Evolutionary conservation across 2,329 filamentous ascomycete species (phyloP), one percentile per base, ranked within the genome.

Genomic region (Talaromyces sp.): DNA sequence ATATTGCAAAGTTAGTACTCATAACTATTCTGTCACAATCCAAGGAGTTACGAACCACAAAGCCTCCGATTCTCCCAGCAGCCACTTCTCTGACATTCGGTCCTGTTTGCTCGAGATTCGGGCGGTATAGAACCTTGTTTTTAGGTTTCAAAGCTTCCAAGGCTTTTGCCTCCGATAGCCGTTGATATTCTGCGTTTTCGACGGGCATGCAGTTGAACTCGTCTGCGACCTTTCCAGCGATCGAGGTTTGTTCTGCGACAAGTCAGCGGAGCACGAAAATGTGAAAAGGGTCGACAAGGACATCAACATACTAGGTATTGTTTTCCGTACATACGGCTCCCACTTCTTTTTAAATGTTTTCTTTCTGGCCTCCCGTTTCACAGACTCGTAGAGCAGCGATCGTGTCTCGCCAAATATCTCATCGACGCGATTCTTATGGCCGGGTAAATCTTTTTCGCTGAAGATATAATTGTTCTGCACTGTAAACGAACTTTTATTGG

Each of bases 401-500:
- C 77, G 74, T n/a, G 71, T 72, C 62, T 78, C 75, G 44, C 76
- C 77, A 59, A 79, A 79, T 22, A 74, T 70, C 19, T 76, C 72
- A 59, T 74, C 72, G 58, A 75, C 70, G 19, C 77, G 77, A 54
- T 78, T 78, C 63, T 82, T 83, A 77, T 87, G 92, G 42, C 91
- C 91, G 0, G 92, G 90, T 25, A 96, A 83, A 70, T 98, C 92
- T 73, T 96, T 92, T 77, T 99, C 95, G 47, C 90, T 92, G 72
- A 99, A 99, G 61, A 98, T 81, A 72, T 90, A 96, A 22, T 92
- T 95, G 75, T 96, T 97, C 70, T 85, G 86, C 36, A 93, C 86
- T 60, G 74, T 69, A 62, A 75, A 75, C 9, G 72, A 70, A 32
- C 73, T 67, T 42, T 71, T 71, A 63, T 75, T 73, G 10, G 76